phyloP scores from a whole-genome alignment of 345 rosid genomes.

The Camelina neglecta region DNA sequence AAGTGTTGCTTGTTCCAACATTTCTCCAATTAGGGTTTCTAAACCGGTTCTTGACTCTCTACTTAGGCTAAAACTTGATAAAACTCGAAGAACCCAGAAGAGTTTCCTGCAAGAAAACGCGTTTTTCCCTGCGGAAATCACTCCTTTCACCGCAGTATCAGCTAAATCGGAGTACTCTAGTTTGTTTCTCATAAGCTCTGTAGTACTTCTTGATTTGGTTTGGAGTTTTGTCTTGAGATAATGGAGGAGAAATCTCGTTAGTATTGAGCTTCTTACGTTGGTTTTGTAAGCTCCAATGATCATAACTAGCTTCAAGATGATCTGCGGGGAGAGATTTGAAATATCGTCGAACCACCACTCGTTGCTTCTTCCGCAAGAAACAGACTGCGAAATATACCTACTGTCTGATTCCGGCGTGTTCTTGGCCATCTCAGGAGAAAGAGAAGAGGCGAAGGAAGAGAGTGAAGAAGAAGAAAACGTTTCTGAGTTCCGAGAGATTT shows the following conservation, averaged over 20 bases:
- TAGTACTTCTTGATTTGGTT: conserved; percentile 23
- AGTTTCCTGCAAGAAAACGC: conserved; percentile 76
- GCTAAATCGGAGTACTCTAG: conserved; percentile 50
- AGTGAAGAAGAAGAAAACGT: conserved; percentile 47
- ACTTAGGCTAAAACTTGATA: conserved; percentile 57
- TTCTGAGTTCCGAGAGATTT: conserved; percentile 58
- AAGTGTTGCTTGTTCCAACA: conserved; percentile 72
- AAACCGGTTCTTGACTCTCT: conserved; percentile 54
- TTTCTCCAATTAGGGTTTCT: conserved; percentile 69
- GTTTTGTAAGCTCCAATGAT: conserved; percentile 53
- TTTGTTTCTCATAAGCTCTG: conserved; percentile 34
- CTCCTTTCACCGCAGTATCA: conserved; percentile 62
- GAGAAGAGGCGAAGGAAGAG: conserved; percentile 41
- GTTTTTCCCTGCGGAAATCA: conserved; percentile 42
- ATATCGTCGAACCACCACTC: conserved; percentile 83
- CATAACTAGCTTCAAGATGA: conserved; percentile 57
- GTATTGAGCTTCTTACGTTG: conserved; percentile 53
- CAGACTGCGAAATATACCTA: conserved; percentile 37
- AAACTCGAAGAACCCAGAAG: conserved; percentile 57
- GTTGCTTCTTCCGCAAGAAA: conserved; percentile 48
- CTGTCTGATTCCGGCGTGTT: conserved; percentile 45
- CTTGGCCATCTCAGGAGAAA: conserved; percentile 43
- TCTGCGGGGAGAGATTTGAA: conserved; percentile 52
- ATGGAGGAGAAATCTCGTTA: conserved; percentile 70
- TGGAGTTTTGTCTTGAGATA: conserved; percentile 58